These are phyloP conservation scores for Acer negundo DNA, from an alignment of 345 rosid genomes.

Conservation along the genomic window DNA sequence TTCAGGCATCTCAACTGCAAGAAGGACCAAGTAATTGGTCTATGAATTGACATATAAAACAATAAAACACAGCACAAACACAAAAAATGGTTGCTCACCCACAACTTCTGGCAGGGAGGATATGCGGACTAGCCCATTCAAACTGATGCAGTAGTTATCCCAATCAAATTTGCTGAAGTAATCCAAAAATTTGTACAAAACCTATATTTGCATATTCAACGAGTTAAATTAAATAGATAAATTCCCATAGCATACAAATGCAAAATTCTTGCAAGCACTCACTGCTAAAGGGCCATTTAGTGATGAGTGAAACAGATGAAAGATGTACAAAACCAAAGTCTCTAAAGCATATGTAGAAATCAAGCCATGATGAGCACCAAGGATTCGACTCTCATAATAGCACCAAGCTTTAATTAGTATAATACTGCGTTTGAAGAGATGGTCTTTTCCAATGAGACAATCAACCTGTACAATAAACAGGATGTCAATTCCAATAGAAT, in stretches of 20 bases:
- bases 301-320: conserved; percentile 70
- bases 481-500: conserved; percentile 25
- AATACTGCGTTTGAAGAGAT: conserved; percentile 83
- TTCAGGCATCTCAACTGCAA: conserved; percentile 58
- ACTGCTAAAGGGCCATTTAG: conserved; percentile 82
- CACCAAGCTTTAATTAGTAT: conserved; percentile 92
- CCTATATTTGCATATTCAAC: conserved; percentile 46
- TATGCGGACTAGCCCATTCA: conserved; percentile 69
- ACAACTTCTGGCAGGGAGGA: conserved; percentile 66
- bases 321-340: conserved; percentile 82
- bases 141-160: conserved; percentile 84
- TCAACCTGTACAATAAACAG: conserved; percentile 57
- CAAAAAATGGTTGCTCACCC: conserved; percentile 47
- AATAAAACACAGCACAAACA: neutral
- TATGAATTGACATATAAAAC: conserved; percentile 4
- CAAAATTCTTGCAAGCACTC: conserved; percentile 36
- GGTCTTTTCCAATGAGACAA: conserved; percentile 64
- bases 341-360: conserved; percentile 89
- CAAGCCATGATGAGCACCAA: conserved; percentile 93
- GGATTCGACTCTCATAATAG: conserved; percentile 87
- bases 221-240: conserved; percentile 13
- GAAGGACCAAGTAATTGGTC: conserved; percentile 15
- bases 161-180: conserved; percentile 97
- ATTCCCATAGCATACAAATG: conserved; percentile 7
- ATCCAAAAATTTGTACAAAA: conserved; percentile 81